Evolutionary conservation across 73 alveolate species (phyloP), one percentile per base, ranked within the genome.

Genomic region (Paramecium primaurelia): DNA sequence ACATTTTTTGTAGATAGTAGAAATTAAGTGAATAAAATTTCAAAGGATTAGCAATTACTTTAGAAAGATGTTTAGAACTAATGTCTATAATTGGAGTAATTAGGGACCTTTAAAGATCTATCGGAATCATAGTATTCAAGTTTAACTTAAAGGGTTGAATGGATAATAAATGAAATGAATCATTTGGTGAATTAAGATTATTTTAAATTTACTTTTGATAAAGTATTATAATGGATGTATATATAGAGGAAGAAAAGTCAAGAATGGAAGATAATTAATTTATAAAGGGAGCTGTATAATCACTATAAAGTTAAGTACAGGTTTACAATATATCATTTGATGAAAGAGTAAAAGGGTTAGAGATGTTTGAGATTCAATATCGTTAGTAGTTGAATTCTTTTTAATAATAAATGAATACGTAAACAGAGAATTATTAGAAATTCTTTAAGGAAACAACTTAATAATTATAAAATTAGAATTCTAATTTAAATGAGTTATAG

Each of bases 321-420:
- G 3, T 64, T 4, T 64, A 64, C 12, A 64, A 64, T 12, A 34
- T 8, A 1, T 75, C 88, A 0, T 75, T 75, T 36, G 88, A 75
- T 75, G 88, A 75, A 38, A 75, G 88, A 75, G 47, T 75, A 2
- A 42, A 75, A 75, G 20, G 18, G 5, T 75, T 75, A 12, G 88
- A 75, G 34, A 36, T 38, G 59, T 75, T 36, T 75, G 88, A 75
- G 37, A 75, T 75, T 38, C 40, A 75, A 75, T 75, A 75, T 75
- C 26, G 88, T 14, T 38, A 75, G 40, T n/a, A 36, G 37, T 75
- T 75, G 47, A 75, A 37, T n/a, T 22, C 59, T 6, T 75, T n/a
- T 38, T 75, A 75, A 38, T 36, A 38, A 36, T 38, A 75, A 38
- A 32, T 75, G 30, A 75, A 75, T 75, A 30, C 4, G 1, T 22